These are phyloP conservation scores for Cordyceps farinosa DNA, from an alignment of 2,329 filamentous ascomycete genomes.

Conservation along the genomic window DNA sequence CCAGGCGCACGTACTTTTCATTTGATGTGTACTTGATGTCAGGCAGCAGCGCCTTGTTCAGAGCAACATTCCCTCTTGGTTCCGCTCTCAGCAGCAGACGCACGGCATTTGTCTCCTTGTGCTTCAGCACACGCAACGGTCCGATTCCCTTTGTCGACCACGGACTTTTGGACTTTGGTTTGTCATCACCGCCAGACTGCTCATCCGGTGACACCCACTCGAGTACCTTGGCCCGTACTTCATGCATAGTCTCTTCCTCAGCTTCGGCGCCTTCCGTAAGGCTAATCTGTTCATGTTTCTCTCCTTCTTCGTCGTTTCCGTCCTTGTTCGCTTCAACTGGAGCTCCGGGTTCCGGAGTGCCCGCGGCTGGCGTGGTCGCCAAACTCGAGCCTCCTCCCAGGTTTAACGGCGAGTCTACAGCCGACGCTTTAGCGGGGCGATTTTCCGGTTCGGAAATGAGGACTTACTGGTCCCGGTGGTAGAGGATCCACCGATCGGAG, in stretches of 20 bases:
- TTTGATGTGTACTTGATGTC: conserved; percentile 60
- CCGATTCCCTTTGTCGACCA: conserved; percentile 73
- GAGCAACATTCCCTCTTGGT: conserved; percentile 66
- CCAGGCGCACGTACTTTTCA: conserved; percentile 58
- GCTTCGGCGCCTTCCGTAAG: conserved; percentile 67
- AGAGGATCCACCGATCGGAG: conserved; percentile 40
- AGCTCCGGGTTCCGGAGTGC: conserved; percentile 55
- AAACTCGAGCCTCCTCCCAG: conserved; percentile 58
- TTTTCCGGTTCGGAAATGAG: conserved; percentile 40
- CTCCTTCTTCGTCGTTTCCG: conserved; percentile 50
- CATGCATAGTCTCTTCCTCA: conserved; percentile 66
- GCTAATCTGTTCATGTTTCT: conserved; percentile 65
- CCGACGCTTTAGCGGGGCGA: conserved; percentile 45
- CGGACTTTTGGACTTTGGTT: conserved; percentile 48
- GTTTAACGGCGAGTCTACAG: conserved; percentile 52
- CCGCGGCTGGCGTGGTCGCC: conserved; percentile 56
- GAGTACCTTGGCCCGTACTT: conserved; percentile 67
- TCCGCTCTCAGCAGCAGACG: conserved; percentile 72
- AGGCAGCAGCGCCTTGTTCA: conserved; percentile 66
- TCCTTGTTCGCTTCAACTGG: conserved; percentile 41
- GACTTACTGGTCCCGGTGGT: conserved; percentile 47
- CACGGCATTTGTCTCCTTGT: conserved; percentile 64
- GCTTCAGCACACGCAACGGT: conserved; percentile 66
- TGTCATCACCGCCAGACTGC: conserved; percentile 41
- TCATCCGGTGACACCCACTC: conserved; percentile 53